Conservation (phyloP, 2,329 filamentous ascomycete species). For the Coniochaeta hoffmannii region DNA sequence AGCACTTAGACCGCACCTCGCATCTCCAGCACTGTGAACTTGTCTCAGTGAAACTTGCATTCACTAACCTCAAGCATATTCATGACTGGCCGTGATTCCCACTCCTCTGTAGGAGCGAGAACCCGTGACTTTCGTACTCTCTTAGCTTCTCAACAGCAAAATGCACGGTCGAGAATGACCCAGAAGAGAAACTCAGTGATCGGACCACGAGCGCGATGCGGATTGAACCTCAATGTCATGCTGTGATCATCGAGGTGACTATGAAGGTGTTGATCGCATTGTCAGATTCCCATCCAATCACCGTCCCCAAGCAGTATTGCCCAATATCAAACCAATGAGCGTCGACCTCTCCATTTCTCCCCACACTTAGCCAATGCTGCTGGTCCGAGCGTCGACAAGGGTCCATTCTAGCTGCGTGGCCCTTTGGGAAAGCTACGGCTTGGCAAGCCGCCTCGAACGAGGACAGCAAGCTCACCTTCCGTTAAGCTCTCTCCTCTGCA, state of each 20-base stretch:
- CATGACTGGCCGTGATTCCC: conserved; percentile 8
- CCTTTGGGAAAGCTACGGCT: conserved; percentile 9
- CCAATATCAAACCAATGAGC: background rate
- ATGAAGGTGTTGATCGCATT: background rate
- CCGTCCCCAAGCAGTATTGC: background rate
- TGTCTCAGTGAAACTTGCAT: background rate
- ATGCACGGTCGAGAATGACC: no score
- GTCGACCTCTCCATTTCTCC: background rate
- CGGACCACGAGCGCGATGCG: no score
- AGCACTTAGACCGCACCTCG: background rate
- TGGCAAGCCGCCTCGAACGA: background rate
- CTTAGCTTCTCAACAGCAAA: no score
- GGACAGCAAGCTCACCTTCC: background rate
- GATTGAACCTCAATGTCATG: no score
- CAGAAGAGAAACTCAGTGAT: no score
- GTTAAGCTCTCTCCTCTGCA: background rate
- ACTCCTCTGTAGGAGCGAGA: background rate
- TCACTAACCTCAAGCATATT: conserved; percentile 15
- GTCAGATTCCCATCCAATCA: background rate
- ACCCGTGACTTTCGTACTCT: background rate
- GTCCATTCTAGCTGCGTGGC: conserved; percentile 19
- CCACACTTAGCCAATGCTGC: background rate
- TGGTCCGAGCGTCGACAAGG: conserved; percentile 5
- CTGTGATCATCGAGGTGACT: no score
- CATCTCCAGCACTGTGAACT: background rate